phyloP scores from a whole-genome alignment of 2,329 filamentous ascomycete species.

The Zymoseptoria passerinii region DNA sequence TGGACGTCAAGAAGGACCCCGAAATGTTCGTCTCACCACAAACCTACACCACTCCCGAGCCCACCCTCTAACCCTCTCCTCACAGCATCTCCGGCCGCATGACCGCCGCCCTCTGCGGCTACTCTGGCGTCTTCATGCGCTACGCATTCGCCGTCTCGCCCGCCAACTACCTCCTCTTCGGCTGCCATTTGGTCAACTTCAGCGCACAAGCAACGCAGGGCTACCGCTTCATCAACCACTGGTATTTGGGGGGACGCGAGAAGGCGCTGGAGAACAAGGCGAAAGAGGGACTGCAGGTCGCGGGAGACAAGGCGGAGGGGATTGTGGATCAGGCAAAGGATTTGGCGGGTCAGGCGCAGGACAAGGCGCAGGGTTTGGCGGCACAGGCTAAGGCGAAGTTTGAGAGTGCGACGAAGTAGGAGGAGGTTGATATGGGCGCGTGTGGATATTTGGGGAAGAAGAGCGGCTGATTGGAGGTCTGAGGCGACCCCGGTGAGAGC shows the following conservation, averaged over 20 bases:
- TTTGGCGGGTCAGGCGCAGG: slow-evolving; percentile 23
- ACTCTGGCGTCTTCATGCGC: slow-evolving; percentile 59
- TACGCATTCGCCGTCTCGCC: slow-evolving; percentile 56
- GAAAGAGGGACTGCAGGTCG: slow-evolving; percentile 28
- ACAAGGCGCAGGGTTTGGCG: slow-evolving; percentile 16
- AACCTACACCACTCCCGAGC: slow-evolving; percentile 3
- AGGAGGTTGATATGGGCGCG: background rate
- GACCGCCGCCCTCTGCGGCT: slow-evolving; percentile 53
- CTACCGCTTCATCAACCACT: slow-evolving; percentile 55
- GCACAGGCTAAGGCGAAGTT: slow-evolving; percentile 20
- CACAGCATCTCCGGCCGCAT: slow-evolving; percentile 56
- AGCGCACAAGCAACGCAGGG: slow-evolving; percentile 52
- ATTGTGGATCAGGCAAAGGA: slow-evolving; percentile 22
- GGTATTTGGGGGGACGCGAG: slow-evolving; percentile 43
- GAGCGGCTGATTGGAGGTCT: background rate
- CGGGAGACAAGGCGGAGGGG: slow-evolving; percentile 16
- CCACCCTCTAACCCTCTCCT: background rate
- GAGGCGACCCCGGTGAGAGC: background rate
- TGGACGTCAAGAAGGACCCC: slow-evolving; percentile 47
- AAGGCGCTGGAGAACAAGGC: slow-evolving; percentile 31
- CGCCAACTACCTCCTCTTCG: slow-evolving; percentile 60
- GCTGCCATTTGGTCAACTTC: slow-evolving; percentile 59
- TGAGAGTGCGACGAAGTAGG: slow-evolving; percentile 18
- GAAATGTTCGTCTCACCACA: slow-evolving; percentile 35
- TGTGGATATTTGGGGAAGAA: background rate